Conservation (phyloP, 495 filamentous ascomycete species). For the Tuber aestivum region DNA sequence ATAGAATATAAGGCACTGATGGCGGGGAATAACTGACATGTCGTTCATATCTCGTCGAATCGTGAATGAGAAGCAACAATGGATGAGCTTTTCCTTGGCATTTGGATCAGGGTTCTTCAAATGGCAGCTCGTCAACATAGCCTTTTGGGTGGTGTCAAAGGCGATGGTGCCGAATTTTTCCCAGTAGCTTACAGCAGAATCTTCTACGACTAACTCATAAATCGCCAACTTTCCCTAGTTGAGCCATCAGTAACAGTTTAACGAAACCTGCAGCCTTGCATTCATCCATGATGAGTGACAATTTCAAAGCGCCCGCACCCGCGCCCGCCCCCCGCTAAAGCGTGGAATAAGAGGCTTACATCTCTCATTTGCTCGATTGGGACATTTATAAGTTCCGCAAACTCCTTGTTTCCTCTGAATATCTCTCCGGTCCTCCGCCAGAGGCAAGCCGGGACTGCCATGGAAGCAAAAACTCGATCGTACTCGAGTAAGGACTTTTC, state of each 20-base stretch:
- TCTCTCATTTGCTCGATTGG: conserved; percentile 86
- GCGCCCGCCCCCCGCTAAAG: conserved; percentile 49
- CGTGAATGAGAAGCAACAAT: conserved; percentile 96
- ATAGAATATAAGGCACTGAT: conserved; percentile 7
- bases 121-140: conserved; percentile 88
- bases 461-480: conserved; percentile 95
- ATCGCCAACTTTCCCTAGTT: conserved; percentile 83
- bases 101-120: conserved; percentile 77
- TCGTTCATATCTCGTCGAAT: conserved; percentile 91
- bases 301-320: neutral
- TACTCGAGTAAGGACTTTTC: conserved; percentile 92
- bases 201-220: conserved; percentile 91
- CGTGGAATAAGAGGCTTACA: conserved; percentile 48
- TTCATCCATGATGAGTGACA: neutral
- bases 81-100: conserved; percentile 65
- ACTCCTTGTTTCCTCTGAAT: conserved; percentile 95
- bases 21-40: conserved; percentile 61
- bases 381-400: conserved; percentile 93
- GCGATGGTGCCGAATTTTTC: conserved; percentile 99
- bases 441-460: conserved; percentile 96
- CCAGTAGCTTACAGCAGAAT: conserved; percentile 94
- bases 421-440: conserved; percentile 97
- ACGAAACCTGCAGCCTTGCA: neutral
- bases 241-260: conserved; percentile 14
- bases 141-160: conserved; percentile 93